These are phyloP conservation scores for Haematococcus sp. DNA, from an alignment of 139 green algal genomes.

Conservation along the genomic window DNA sequence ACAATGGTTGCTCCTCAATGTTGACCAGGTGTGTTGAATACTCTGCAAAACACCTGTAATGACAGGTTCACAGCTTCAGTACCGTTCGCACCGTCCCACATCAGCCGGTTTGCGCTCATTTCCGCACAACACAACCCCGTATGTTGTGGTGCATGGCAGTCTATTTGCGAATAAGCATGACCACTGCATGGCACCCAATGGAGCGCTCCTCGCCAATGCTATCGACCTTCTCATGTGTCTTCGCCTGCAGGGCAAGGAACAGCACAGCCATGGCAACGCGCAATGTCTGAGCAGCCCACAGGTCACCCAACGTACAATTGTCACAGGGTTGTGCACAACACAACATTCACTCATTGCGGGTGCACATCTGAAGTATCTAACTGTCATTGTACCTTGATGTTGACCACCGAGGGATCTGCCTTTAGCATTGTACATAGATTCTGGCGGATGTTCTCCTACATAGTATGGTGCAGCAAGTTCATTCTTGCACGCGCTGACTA, in stretches of 20 bases:
- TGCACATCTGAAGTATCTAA: too few species aligned
- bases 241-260: conserved; percentile 67
- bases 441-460: conserved; percentile 76
- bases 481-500: neutral
- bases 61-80: too few species aligned
- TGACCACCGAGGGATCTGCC: conserved; percentile 73
- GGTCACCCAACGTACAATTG: neutral
- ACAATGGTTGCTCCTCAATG: too few species aligned
- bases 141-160: too few species aligned
- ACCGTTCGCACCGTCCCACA: too few species aligned
- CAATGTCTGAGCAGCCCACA: neutral
- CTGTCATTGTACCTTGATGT: conserved; percentile 97
- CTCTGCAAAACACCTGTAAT: too few species aligned
- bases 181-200: conserved; percentile 93
- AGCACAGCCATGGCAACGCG: neutral
- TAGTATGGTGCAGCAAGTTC: neutral
- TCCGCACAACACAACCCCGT: too few species aligned
- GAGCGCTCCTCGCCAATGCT: conserved; percentile 94
- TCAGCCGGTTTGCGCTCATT: too few species aligned
- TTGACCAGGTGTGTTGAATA: too few species aligned
- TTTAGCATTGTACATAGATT: conserved; percentile 78
- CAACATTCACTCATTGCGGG: neutral
- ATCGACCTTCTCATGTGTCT: conserved; percentile 99
- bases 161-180: conserved; percentile 78
- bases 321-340: neutral